phyloP scores from a whole-genome alignment of 768 basidiomycete genomes.

The Phylloporus scabripes region DNA sequence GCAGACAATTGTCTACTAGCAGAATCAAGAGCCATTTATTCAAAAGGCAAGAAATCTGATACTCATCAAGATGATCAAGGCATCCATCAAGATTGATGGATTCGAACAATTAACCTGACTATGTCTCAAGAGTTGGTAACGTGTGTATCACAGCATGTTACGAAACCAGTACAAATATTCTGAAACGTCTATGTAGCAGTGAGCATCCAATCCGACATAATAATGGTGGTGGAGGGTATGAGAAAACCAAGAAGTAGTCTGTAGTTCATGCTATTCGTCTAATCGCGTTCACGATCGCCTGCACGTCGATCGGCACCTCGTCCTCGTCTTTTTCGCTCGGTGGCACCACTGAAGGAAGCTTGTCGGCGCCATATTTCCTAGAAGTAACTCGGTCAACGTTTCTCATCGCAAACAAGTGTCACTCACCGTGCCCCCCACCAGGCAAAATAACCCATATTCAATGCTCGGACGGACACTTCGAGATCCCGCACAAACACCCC shows the following conservation, averaged over 20 bases:
- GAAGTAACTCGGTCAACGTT: not conserved
- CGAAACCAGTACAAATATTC: not conserved
- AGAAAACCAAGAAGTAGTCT: not conserved
- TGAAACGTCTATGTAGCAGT: not conserved
- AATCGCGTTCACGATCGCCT: slow-evolving; percentile 39
- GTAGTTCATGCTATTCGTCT: slow-evolving; percentile 8
- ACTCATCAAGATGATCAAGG: too few species aligned
- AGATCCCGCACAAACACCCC: slow-evolving; percentile 61
- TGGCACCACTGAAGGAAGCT: slow-evolving; percentile 31
- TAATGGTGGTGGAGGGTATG: not conserved
- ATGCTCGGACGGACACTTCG: slow-evolving; percentile 48
- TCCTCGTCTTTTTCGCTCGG: slow-evolving; percentile 19
- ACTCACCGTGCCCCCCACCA: slow-evolving; percentile 44
- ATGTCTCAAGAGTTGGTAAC: too few species aligned
- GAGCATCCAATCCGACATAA: too few species aligned
- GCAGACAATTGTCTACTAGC: too few species aligned
- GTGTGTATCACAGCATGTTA: not conserved
- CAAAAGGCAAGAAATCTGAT: not conserved
- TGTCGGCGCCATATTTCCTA: slow-evolving; percentile 34
- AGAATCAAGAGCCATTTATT: not conserved
- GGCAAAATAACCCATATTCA: slow-evolving; percentile 54
- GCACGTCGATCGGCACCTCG: slow-evolving; percentile 35
- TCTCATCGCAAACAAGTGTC: not conserved
- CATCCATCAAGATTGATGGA: too few species aligned
- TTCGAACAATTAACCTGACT: too few species aligned